These are phyloP conservation scores for Cladosporium cucumerinum DNA, from an alignment of 2,329 filamentous ascomycete species.

Conservation along the genomic window DNA sequence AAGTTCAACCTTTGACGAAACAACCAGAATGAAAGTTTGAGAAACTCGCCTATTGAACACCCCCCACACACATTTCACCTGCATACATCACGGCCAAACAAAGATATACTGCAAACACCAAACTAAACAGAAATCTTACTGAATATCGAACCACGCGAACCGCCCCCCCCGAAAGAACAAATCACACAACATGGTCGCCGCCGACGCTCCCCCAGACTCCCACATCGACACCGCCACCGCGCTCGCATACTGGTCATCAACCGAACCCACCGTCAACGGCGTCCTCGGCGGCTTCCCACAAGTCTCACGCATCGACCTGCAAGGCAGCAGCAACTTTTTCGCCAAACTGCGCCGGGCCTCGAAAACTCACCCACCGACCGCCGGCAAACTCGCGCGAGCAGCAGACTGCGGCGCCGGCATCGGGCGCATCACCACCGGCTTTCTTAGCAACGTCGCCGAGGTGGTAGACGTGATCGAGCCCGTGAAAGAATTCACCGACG, in stretches of 20 bases:
- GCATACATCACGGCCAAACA: background rate
- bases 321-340: constrained; percentile 66
- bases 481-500: constrained; percentile 71
- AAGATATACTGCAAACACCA: background rate
- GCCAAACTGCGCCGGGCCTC: constrained; percentile 57
- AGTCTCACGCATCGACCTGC: constrained; percentile 67
- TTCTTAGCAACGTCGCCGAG: constrained; percentile 68
- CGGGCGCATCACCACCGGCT: constrained; percentile 73
- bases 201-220: constrained; percentile 36
- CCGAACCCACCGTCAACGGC: constrained; percentile 59
- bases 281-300: constrained; percentile 76
- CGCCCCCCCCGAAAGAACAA: background rate
- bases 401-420: constrained; percentile 68
- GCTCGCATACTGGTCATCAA: constrained; percentile 51
- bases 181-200: constrained; percentile 60
- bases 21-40: background rate
- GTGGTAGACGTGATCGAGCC: constrained; percentile 83
- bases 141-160: background rate
- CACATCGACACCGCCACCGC: constrained; percentile 44
- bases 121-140: background rate
- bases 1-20: background rate
- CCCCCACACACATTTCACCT: background rate
- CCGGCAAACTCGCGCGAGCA: constrained; percentile 38
- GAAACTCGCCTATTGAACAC: background rate
- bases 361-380: constrained; percentile 26